phyloP scores from a whole-genome alignment of 495 filamentous ascomycete species.

The Neurospora cerealis region DNA sequence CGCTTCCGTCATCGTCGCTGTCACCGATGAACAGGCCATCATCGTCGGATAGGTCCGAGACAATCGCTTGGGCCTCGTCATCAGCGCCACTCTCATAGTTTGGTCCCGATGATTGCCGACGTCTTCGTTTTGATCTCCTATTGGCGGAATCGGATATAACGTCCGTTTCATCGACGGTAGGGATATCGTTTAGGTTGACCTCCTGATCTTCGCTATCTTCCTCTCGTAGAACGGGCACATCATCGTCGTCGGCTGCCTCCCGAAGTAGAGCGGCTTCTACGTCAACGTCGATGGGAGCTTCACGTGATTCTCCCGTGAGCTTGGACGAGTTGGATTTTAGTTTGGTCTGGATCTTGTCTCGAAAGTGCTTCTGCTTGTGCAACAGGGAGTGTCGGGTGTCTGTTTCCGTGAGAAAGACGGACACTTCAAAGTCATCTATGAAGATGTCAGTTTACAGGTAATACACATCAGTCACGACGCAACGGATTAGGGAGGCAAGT shows the following conservation, averaged over 20 bases:
- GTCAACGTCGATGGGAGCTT: conserved; percentile 41
- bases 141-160: conserved; percentile 18
- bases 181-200: conserved; percentile 34
- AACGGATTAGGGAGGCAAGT: background rate
- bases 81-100: conserved; percentile 19
- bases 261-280: conserved; percentile 12
- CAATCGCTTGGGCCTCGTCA: conserved; percentile 7
- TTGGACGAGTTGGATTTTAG: conserved; percentile 49
- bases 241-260: conserved; percentile 31
- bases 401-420: conserved; percentile 83
- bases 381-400: conserved; percentile 82
- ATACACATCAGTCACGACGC: background rate
- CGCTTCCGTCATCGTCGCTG: conserved; percentile 2
- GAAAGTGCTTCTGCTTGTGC: conserved; percentile 69
- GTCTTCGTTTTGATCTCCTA: conserved; percentile 20
- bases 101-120: conserved; percentile 11
- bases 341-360: conserved; percentile 39
- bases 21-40: conserved; percentile 26
- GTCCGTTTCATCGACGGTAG: conserved; percentile 26
- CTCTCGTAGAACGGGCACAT: conserved; percentile 25
- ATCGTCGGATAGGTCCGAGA: conserved; percentile 12
- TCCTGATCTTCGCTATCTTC: conserved; percentile 31
- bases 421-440: conserved; percentile 88
- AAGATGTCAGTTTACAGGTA: background rate
- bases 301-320: conserved; percentile 45